Base-by-base conservation (phyloP, 2,329 filamentous ascomycete species). In the Westerdykella aurantiaca region DNA sequence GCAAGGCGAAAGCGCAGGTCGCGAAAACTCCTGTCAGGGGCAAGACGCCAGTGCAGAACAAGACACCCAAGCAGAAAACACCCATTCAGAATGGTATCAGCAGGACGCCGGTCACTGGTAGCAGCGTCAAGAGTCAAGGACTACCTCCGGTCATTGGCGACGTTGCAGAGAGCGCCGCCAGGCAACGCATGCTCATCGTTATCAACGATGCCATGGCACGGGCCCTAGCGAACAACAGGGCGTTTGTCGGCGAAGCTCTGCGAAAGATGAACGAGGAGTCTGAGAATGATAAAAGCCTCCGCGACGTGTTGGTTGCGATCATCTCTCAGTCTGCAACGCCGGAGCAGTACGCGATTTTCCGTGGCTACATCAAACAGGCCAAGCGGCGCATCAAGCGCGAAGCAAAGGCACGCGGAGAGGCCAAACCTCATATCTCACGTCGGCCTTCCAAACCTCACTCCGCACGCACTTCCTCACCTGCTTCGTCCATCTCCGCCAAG, bases 131-230 rank as follows among this genome's bases (percentile, higher is more conserved):
- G 25, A 29, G 25, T 12, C 25, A 29, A 29, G 25, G 25, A 10
- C 25, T 29, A 21, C 34, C 42, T 18, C 14, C 31, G 25, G 16
- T 23, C 22, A 21, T 43, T 18, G 41, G 45, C 37, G 14, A 23
- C 12, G 25, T 29, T 29, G 25, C 25, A 29, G 25, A 29, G 25
- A 29, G 25, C 7, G 46, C 41, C 34, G 39, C 46, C 2, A 41
- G 49, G 22, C 63, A 67, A 42, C 58, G 60, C 37, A 55, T 64
- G 7, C 55, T 54, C 21, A 64, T 63, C 16, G 61, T 57, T 4
- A 65, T 75, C 16, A 69, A 73, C 23, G 66, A 68, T 16, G 72
- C 72, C 33, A 65, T 71, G 43, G 54, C 58, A 37, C 68, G 69
- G 47, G 65, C 72, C 6, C 57, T 59, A 37, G 61, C 64, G 37